Conservation (phyloP, 768 basidiomycete genomes). For the Vishniacozyma victoriae region DNA sequence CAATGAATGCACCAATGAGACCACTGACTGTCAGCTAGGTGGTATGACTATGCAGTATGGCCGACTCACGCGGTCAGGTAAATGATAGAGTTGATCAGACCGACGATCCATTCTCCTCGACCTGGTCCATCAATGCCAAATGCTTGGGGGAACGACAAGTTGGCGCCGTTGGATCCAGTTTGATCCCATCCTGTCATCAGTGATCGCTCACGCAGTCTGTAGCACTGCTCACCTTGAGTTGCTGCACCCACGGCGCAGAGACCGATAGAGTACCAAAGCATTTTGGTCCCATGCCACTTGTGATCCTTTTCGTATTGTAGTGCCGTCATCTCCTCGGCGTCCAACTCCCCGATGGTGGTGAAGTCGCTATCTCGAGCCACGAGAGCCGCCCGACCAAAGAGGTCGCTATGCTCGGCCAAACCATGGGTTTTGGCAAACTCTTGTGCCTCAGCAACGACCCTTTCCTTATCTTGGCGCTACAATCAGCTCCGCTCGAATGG, state of each 20-base stretch:
- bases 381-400: conserved; percentile 26
- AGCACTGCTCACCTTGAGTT: conserved; percentile 22
- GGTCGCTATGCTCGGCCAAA: conserved; percentile 15
- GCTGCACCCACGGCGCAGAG: conserved; percentile 40
- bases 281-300: conserved; percentile 42
- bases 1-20: conserved; percentile 21
- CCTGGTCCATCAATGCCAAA: conserved; percentile 36
- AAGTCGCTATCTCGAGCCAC: conserved; percentile 30
- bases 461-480: neutral
- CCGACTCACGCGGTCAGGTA: conserved; percentile 32
- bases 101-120: conserved; percentile 41
- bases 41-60: neutral
- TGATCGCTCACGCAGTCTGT: neutral
- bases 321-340: conserved; percentile 32
- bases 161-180: conserved; percentile 41
- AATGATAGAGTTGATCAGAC: conserved; percentile 31
- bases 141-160: conserved; percentile 43
- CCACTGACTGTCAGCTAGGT: neutral
- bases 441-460: conserved; percentile 12
- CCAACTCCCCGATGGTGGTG: conserved; percentile 21
- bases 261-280: conserved; percentile 33
- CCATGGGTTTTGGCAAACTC: conserved; percentile 20
- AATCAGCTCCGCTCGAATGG: neutral
- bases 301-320: conserved; percentile 37
- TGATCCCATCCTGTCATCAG: conserved; percentile 35